Base-by-base conservation (phyloP, 2,329 filamentous ascomycete genomes). In the Apiospora marii region DNA sequence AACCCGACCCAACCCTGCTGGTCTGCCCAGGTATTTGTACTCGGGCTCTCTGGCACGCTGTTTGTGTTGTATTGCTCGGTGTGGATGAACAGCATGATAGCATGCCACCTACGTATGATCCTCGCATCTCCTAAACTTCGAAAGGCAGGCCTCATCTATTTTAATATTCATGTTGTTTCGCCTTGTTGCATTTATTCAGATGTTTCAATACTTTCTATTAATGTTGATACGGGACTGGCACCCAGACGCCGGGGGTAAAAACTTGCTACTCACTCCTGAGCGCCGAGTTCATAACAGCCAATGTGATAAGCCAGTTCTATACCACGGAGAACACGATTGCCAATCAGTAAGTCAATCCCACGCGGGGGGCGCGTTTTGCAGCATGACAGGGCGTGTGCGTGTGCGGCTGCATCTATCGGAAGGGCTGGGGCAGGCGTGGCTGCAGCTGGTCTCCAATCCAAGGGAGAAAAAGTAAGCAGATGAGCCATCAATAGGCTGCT, bases 401-500 rank as follows among this genome's bases (percentile, higher is more conserved):
- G 30, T 37, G 53, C 27, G 27, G 27, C 53, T 61, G 27, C 53
- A 61, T 61, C 14, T 30, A 61, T 61, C 53, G 53, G 53, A 61
- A 61, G 53, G 37, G 53, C 53, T 61, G 53, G 19, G 30, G 22
- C 30, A 16, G 51, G 51, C 51, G 30, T 61, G 53, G 53, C 53
- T 37, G 53, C 30, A 37, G 53, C 16, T 30, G 53, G 53, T 30
- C 37, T 61, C n/a, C 58, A 41, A 64, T 19, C n/a, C 30, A 64
- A 64, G 58, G 34, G 58, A 64, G 53, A 64, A 64, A 64, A 64
- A 41, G 58, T 41, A 64, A 41, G 58, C 53, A 30, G 4, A 37
- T 10, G 27, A 22, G 30, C 46, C 46, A 49, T 61, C 53, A 16
- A 53, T 27, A 53, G 24, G 49, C 24, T 53, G 24, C 24, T 30